A percentile compares a stretch with the other conserved stretches of the same genome.
Evolutionary conservation across 352 stramenopile species (phyloP).

Genomic region (Phytophthora sp.): DNA sequence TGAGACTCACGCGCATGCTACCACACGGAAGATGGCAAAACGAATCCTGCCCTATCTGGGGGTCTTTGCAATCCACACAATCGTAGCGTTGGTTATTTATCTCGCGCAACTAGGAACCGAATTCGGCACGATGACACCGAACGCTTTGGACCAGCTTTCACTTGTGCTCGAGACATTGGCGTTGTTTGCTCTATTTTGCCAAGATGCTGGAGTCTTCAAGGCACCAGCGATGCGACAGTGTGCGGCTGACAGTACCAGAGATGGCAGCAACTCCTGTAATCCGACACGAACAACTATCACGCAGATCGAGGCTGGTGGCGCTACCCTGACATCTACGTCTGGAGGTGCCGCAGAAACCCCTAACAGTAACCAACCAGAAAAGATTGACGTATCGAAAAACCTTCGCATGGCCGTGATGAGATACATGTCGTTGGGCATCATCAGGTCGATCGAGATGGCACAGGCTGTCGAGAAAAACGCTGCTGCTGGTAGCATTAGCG

Average conservation of each 20-base stretch:
- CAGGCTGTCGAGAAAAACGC: constrained; percentile 41
- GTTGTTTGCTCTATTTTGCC: constrained; percentile 80
- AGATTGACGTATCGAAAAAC: constrained; percentile 80
- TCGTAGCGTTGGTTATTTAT: constrained; percentile 60
- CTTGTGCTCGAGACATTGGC: constrained; percentile 72
- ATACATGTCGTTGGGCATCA: constrained; percentile 88
- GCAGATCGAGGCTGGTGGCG: constrained; percentile 36
- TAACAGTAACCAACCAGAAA: constrained; percentile 26
- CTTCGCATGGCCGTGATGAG: constrained; percentile 87
- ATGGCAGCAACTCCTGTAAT: constrained; percentile 14
- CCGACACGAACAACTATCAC: constrained; percentile 20
- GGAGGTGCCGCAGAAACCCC: background rate
- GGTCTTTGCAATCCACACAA: constrained; percentile 63
- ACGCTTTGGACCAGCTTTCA: constrained; percentile 75
- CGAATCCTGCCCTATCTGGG: constrained; percentile 81
- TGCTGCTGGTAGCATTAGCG: constrained; percentile 6
- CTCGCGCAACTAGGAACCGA: constrained; percentile 42
- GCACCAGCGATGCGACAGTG: constrained; percentile 1
- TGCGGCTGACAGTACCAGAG: background rate
- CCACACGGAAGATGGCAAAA: constrained; percentile 84
- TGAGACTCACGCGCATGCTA: constrained; percentile 77
- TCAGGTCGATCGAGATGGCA: constrained; percentile 68
- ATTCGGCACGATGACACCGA: constrained; percentile 48
- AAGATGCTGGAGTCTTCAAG: constrained; percentile 70
- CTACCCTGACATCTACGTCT: constrained; percentile 30